Base-by-base conservation (phyloP, 495 filamentous ascomycete species). In the Aspergillus nanangensis region DNA sequence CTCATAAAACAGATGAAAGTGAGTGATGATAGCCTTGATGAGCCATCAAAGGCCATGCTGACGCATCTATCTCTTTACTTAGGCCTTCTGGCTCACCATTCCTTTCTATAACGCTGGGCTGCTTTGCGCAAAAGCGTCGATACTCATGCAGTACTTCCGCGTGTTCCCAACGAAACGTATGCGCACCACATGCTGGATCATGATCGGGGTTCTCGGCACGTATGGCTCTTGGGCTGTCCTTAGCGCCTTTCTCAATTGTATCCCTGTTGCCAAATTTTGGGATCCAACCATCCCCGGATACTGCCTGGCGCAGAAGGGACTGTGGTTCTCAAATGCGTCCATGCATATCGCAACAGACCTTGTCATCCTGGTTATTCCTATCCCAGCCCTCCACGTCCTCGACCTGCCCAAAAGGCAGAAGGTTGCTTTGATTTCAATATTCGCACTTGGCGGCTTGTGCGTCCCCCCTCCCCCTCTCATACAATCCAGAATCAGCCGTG, bases 291-390 rank as follows among this genome's bases (percentile, higher is more conserved):
- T 67, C 10, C 21, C 31, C 8, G 64, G 61, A 8, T 70, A 45
- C 47, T 76, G 75, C 44, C 36, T 77, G 37, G 61, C 60, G 34
- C 58, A 57, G 38, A 62, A 68, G 34, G 67, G 64, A 1, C 56
- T 77, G 3, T 70, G 78, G 60, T 76, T 77, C 51, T 68, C 67
- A 14, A 76, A 77, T 44, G 66, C 70, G 2, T 58, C 65, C 14
- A 70, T 79, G 62, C 77, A 81, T 44, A 73, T 77, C 23, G 36
- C 71, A 4, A 76, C 74, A 20, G 78, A 81, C 44, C 36, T 80
- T 7, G 63, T 65, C 2, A 79, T 80, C 23, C 47, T 81, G 15
- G 49, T 73, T 11, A 76, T 79, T 25, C 77, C 78, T 0, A 69
- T 81, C 22, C 65, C 64, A 1, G 75, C 70, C 2, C 50, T 80